Percentiles rank a stretch among this genome's conserved stretches.
phyloP scores from a whole-genome alignment of 305 asterid genomes.

The Petunia hybrid region DNA sequence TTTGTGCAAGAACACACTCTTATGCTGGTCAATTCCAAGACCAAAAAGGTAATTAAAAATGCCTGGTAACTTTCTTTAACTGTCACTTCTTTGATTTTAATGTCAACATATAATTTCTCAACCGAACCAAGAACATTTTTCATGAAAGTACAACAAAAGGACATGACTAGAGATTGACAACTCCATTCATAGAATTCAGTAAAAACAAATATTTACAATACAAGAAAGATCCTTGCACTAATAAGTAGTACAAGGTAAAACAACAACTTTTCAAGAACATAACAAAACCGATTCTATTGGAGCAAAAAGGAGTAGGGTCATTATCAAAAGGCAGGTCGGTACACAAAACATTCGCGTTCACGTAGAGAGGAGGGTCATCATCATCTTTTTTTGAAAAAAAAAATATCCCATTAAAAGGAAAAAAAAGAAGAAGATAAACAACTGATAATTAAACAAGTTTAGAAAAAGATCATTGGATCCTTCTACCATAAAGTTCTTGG shows the following conservation, averaged over 20 bases:
- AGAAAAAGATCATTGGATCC: background rate
- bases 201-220: conserved; percentile 24
- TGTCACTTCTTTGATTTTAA: background rate
- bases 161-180: background rate
- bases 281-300: conserved; percentile 5
- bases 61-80: background rate
- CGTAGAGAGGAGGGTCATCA: background rate
- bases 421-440: background rate
- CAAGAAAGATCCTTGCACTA: conserved; percentile 21
- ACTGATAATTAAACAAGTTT: background rate
- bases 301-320: conserved; percentile 7
- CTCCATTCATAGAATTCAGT: conserved; percentile 17
- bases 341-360: background rate
- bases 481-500: conserved; percentile 53
- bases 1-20: background rate
- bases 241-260: conserved; percentile 13
- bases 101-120: background rate
- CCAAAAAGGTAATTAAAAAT: background rate
- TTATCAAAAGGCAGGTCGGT: too few relatives aligned
- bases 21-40: background rate
- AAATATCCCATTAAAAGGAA: background rate
- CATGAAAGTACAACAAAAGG: background rate
- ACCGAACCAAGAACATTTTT: background rate
- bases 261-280: conserved; percentile 22
- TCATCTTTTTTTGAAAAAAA: background rate